Evolutionary conservation across 306 rosid species (phyloP).

Genomic region (Datisca glomerata): DNA sequence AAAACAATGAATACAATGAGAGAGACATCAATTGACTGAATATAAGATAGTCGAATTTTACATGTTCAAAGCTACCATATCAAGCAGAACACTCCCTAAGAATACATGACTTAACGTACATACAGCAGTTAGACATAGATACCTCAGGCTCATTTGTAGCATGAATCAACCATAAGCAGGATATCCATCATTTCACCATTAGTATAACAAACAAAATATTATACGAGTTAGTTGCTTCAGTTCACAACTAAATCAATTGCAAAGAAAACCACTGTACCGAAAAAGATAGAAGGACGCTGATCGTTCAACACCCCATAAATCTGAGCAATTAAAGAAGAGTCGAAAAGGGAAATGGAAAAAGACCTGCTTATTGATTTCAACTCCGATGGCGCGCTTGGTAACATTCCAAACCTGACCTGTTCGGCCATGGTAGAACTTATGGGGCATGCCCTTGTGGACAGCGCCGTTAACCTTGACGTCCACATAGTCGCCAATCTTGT

Average conservation of each 20-base stretch:
- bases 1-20: too few relatives aligned
- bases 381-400: conserved; percentile 10
- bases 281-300: neutral
- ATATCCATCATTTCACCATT: too few relatives aligned
- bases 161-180: too few relatives aligned
- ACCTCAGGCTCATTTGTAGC: too few relatives aligned
- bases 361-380: conserved; percentile 11
- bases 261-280: neutral
- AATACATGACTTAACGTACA: too few relatives aligned
- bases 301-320: neutral
- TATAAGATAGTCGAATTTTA: too few relatives aligned
- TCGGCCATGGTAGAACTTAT: conserved; percentile 36
- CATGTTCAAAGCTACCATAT: too few relatives aligned
- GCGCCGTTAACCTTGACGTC: conserved; percentile 93
- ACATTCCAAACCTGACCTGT: conserved; percentile 9
- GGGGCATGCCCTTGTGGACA: conserved; percentile 94
- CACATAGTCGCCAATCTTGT: conserved; percentile 67
- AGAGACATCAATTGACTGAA: too few relatives aligned
- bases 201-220: too few relatives aligned
- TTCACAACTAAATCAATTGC: neutral
- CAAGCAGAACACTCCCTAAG: too few relatives aligned
- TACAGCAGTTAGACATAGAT: too few relatives aligned
- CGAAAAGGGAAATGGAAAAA: neutral
- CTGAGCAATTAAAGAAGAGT: neutral
- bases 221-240: neutral